Base-by-base conservation (phyloP, 1,139 yeast genomes). In the Blastobotrys malaysiensis region DNA sequence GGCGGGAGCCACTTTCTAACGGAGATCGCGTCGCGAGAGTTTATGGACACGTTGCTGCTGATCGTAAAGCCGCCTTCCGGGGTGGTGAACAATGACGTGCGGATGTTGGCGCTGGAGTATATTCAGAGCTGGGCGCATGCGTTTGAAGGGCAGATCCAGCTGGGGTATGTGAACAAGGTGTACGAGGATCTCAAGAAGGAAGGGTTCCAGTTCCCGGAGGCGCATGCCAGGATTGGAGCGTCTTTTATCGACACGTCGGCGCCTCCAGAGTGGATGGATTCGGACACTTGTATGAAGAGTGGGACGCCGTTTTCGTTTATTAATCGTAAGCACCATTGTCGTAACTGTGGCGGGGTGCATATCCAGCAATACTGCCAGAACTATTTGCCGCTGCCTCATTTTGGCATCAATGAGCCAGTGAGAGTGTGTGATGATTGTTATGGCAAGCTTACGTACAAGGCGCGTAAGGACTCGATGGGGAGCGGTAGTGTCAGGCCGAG, bases 181-280 rank as follows among this genome's bases (percentile, higher is more conserved):
- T 87, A 86, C 71, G 76, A 77, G 36, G 80, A 78, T 57, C 76
- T 93, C 57, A 74, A 77, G 55, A 73, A 74, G 50, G 86, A 65
- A 46, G 95, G 89, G 0, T 82, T 80, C 61, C 74, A 77, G 50
- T 89, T 91, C 64, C 96, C 96, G 0, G 56, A 52, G 9, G 36
- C 55, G 13, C 55, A 58, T n/a, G 9, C 74, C 49, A 51, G 65
- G 45, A 64, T 76, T n/a, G 69, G 76, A 16, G 73, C 78, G n/a
- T 71, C 77, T 48, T 82, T 90, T 69, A 82, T 91, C 53, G 98
- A 93, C 66, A 81, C 97, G 1, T 87, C 84, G 58, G 91, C 93
- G 4, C 97, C 99, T 2, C 99, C 99, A 0, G 98, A 91, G 64
- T 93, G 99, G 99, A 84, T 88, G 21, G 99, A 95, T 65, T 85